These are phyloP conservation scores for Oryza punctata DNA, from an alignment of 176 grass and related monocot species.

Conservation along the genomic window DNA sequence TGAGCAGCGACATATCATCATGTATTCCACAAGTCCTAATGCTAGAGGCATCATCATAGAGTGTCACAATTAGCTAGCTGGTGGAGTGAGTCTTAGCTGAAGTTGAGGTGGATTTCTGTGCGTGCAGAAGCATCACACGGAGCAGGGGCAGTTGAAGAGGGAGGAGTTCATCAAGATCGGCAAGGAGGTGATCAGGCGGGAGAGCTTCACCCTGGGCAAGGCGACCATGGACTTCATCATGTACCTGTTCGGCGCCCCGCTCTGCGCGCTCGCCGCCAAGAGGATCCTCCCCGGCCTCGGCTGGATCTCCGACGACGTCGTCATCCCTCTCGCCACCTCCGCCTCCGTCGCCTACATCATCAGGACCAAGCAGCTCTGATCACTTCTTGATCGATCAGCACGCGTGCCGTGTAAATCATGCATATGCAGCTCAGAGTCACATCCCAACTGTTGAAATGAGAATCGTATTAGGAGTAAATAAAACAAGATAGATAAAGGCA, in stretches of 20 bases:
- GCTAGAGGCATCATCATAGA: background rate
- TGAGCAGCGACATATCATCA: slow-evolving; percentile 40
- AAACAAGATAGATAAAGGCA: background rate
- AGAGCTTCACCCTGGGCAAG: slow-evolving; percentile 49
- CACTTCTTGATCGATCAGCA: no score
- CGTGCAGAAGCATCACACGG: slow-evolving; percentile 30
- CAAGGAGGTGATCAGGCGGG: slow-evolving; percentile 15
- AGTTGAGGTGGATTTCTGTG: background rate
- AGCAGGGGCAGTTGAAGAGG: background rate
- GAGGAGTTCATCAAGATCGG: slow-evolving; percentile 47
- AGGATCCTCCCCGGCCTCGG: slow-evolving; percentile 53
- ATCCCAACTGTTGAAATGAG: background rate
- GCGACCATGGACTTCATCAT: slow-evolving; percentile 2
- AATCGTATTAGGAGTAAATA: background rate
- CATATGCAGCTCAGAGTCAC: no score
- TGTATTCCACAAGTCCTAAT: no score
- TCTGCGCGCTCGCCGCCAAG: slow-evolving; percentile 38
- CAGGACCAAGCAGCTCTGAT: slow-evolving; percentile 52
- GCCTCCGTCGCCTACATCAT: slow-evolving; percentile 43
- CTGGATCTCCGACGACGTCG: slow-evolving; percentile 58
- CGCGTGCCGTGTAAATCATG: no score
- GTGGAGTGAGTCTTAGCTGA: background rate
- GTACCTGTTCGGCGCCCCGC: slow-evolving; percentile 51
- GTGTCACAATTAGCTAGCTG: background rate
- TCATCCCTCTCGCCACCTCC: slow-evolving; percentile 57